Evolutionary conservation across 805 yeast species (phyloP), one percentile per base, ranked within the genome.

Genomic region (Metschnikowia peoriensis): DNA sequence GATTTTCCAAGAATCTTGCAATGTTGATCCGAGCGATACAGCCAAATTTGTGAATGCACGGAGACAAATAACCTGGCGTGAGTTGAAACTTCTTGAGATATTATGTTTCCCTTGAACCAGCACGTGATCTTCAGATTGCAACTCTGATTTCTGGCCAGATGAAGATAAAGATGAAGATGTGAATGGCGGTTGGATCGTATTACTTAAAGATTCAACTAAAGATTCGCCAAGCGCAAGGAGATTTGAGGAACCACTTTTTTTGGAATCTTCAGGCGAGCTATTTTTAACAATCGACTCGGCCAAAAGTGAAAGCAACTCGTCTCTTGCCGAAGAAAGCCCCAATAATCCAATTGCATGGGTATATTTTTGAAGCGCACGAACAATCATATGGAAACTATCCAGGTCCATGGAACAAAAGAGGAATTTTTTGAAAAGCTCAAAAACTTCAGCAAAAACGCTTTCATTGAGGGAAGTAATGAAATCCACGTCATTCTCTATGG

Each of bases 311-410:
- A 75, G 58, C 15, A 72, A 55, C 0, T 81, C 79, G 61, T 89
- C 88, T 46, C 96, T 72, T 27, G 85, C 73, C 0, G 71, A 72
- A 1, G 66, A 62, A 11, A 87, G 64, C 0, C 83, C 84, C n/a
- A 91, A 67, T 14, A 89, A 70, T 0, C 97, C 97, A 0, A 92
- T 79, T 0, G 92, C 83, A 64, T 90, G 97, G 7, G 96, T 83
- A 46, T 89, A 75, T 56, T 86, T 85, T 65, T 93, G 97, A 7
- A 89, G 75, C 0, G 96, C 80, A 39, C 96, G 73, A 2, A 91
- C 82, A 3, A 86, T 62, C 9, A 74, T 69, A 51, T 87, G 87
- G 66, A 88, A 92, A 17, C 83, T 63, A 15, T 88, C 93, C 50
- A 78, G 75, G 60, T 90, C 96, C 62, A 89, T 68, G 6, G 87